phyloP scores from a whole-genome alignment of 306 rosid species.

The Abrus pulchellus region DNA sequence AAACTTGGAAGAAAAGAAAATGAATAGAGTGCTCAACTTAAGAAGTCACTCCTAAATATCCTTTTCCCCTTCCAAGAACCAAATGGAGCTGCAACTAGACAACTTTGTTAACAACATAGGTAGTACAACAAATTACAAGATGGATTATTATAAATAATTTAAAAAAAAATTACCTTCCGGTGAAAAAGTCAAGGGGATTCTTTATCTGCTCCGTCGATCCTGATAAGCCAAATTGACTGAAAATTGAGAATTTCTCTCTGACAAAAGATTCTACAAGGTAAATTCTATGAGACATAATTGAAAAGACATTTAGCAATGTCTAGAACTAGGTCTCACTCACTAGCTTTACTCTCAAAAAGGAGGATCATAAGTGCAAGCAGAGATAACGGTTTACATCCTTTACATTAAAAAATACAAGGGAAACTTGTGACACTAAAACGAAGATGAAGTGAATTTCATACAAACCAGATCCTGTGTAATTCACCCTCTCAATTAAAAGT shows the following conservation, averaged over 20 bases:
- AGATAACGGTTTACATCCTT: neutral
- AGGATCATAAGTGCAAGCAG: conserved; percentile 1
- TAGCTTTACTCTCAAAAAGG: neutral
- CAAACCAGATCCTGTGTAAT: neutral
- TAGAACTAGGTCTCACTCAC: conserved; percentile 6
- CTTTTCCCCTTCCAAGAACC: conserved; percentile 51
- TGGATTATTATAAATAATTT: neutral
- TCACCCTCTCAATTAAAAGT: neutral
- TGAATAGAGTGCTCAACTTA: conserved; percentile 38
- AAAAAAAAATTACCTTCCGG: conserved; percentile 71
- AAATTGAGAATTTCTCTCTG: conserved; percentile 28
- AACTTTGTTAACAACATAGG: conserved; percentile 32
- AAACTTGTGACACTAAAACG: neutral
- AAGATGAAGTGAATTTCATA: conserved; percentile 3
- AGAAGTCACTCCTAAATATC: conserved; percentile 38
- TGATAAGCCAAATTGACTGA: conserved; percentile 49
- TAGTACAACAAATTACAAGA: neutral
- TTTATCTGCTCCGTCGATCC: conserved; percentile 78
- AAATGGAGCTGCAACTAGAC: conserved; percentile 49
- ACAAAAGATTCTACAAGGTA: neutral
- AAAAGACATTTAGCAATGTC: conserved; percentile 5
- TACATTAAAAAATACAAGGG: neutral
- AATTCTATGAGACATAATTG: conserved; percentile 25
- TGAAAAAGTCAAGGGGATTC: conserved; percentile 68
- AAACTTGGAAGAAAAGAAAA: conserved; percentile 50